phyloP scores from a whole-genome alignment of 2,329 filamentous ascomycete genomes.

The Coniochaeta sp. region DNA sequence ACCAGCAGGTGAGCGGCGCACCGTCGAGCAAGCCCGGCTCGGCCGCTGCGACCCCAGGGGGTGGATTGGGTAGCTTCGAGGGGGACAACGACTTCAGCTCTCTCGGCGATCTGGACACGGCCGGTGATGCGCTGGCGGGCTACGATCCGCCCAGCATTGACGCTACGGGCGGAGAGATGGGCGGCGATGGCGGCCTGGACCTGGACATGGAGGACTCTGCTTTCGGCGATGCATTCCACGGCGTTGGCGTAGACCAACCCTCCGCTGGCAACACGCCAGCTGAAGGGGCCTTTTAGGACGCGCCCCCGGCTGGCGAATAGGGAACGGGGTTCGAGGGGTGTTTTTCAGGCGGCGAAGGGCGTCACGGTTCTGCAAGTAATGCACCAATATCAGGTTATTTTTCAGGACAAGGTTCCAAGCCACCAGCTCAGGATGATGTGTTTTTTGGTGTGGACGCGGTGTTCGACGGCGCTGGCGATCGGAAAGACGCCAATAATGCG shows the following conservation, averaged over 20 bases:
- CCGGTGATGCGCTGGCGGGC: constrained; percentile 62
- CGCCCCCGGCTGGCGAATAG: not conserved
- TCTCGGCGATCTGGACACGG: constrained; percentile 60
- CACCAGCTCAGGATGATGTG: not conserved
- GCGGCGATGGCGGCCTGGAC: constrained; percentile 23
- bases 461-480: not conserved
- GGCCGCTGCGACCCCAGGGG: constrained; percentile 35
- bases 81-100: constrained; percentile 55
- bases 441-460: not conserved
- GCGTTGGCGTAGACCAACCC: constrained; percentile 31
- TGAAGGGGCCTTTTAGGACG: constrained; percentile 24
- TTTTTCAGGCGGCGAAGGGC: not conserved
- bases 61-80: constrained; percentile 21
- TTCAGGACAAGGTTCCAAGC: not conserved
- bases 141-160: constrained; percentile 54
- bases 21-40: constrained; percentile 29
- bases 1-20: constrained; percentile 6
- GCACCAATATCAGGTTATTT: not conserved
- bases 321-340: not conserved
- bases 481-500: not conserved
- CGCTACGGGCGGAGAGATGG: constrained; percentile 35
- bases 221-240: constrained; percentile 78
- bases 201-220: constrained; percentile 67
- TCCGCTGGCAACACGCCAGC: constrained; percentile 26
- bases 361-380: not conserved